Percentiles rank a stretch among this genome's conserved stretches.
phyloP scores from a whole-genome alignment of 345 rosid species.

The Citrus maxima region DNA sequence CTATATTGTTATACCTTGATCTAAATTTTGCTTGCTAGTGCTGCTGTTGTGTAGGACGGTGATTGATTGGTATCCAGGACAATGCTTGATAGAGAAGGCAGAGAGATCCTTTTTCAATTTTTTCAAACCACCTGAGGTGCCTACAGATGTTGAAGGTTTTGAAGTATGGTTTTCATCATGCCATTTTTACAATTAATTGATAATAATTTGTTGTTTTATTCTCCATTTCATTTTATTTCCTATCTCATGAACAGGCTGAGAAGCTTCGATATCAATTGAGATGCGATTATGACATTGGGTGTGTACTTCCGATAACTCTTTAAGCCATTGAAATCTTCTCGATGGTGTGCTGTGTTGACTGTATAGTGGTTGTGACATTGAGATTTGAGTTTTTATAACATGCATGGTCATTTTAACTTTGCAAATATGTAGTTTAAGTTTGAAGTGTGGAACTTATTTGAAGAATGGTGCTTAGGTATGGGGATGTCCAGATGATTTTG shows the following conservation, averaged over 20 bases:
- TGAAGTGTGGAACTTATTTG: no score
- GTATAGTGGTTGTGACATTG: no score
- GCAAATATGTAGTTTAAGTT: no score
- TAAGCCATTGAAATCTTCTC: no score
- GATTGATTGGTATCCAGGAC: conserved; percentile 94
- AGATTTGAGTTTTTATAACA: no score
- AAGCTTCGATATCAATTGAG: conserved; percentile 88
- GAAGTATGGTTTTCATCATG: conserved; percentile 38
- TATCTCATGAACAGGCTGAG: conserved; percentile 59
- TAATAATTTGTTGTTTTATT: neutral
- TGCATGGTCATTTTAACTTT: no score
- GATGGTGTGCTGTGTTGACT: no score
- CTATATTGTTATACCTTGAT: neutral
- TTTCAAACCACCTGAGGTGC: conserved; percentile 89
- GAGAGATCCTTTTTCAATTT: conserved; percentile 93
- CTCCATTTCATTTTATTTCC: neutral
- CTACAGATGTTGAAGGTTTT: conserved; percentile 84
- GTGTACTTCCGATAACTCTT: conserved; percentile 16
- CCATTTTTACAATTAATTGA: conserved; percentile 13
- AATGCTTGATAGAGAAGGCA: conserved; percentile 89
- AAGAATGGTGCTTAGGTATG: no score
- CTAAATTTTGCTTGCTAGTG: conserved; percentile 5
- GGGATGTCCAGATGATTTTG: no score
- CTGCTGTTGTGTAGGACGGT: conserved; percentile 53
- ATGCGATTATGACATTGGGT: conserved; percentile 97